Conservation (phyloP, 805 yeast species). For the Candida ovalis region DNA sequence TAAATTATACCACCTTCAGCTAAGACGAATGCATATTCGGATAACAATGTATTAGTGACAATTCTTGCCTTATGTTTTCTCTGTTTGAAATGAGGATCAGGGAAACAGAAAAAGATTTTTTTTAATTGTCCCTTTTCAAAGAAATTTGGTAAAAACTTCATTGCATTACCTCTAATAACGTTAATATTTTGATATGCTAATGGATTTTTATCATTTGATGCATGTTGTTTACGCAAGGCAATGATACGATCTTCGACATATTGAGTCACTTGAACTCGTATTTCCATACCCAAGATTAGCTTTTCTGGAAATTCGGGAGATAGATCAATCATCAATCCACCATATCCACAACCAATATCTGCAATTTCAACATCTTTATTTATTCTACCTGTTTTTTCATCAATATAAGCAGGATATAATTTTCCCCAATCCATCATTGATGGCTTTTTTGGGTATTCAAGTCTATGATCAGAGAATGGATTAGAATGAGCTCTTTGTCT, state of each 20-base stretch:
- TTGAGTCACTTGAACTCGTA: slow-evolving; percentile 94
- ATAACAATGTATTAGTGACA: slow-evolving; percentile 79
- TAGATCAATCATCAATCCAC: slow-evolving; percentile 80
- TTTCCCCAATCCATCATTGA: slow-evolving; percentile 82
- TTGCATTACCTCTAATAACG: slow-evolving; percentile 91
- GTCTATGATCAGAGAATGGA: slow-evolving; percentile 91
- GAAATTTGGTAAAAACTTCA: slow-evolving; percentile 96
- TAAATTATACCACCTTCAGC: slow-evolving; percentile 84
- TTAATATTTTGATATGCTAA: slow-evolving; percentile 71
- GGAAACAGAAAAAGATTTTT: slow-evolving; percentile 97
- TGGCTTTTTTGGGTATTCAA: slow-evolving; percentile 84
- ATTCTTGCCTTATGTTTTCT: slow-evolving; percentile 97
- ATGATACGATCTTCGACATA: slow-evolving; percentile 93
- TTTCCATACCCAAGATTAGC: slow-evolving; percentile 91
- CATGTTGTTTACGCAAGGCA: slow-evolving; percentile 67
- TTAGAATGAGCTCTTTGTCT: slow-evolving; percentile 98
- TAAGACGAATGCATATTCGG: slow-evolving; percentile 90
- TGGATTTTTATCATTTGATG: slow-evolving; percentile 16
- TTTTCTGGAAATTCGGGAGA: slow-evolving; percentile 73
- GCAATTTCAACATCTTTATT: slow-evolving; percentile 73
- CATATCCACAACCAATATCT: slow-evolving; percentile 97
- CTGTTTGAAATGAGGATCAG: slow-evolving; percentile 99
- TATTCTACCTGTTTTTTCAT: slow-evolving; percentile 37
- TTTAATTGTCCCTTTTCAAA: slow-evolving; percentile 77
- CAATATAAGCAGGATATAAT: slow-evolving; percentile 61